A percentile compares a stretch with the other conserved stretches of the same genome.
Evolutionary conservation across 331 rosid genomes (phyloP).

Genomic region (Erythrophleum ivorense): DNA sequence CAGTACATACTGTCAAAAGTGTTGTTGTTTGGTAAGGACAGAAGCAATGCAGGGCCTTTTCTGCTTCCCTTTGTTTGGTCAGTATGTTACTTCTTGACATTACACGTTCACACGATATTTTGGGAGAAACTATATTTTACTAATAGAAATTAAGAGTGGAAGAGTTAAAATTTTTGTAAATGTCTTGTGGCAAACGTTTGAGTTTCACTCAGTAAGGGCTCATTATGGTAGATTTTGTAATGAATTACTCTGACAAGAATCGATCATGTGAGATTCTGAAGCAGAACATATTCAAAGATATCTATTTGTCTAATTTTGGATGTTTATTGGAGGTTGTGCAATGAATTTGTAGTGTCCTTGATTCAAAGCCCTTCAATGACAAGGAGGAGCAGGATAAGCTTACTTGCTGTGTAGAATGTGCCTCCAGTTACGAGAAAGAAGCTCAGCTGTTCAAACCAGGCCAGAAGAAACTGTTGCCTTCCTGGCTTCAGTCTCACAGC

Average conservation of each 20-base stretch:
- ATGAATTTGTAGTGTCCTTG: slow-evolving; percentile 56
- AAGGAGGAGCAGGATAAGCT: slow-evolving; percentile 57
- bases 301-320: slow-evolving; percentile 2
- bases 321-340: slow-evolving; percentile 26
- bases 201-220: too few relatives aligned
- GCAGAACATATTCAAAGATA: not conserved
- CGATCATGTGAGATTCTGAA: not conserved
- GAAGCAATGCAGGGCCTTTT: slow-evolving; percentile 49
- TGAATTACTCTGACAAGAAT: not conserved
- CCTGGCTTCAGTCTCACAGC: slow-evolving; percentile 80
- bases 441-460: slow-evolving; percentile 58
- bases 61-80: slow-evolving; percentile 58
- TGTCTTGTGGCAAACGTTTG: not conserved
- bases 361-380: slow-evolving; percentile 56
- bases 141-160: not conserved
- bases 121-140: slow-evolving; percentile 24
- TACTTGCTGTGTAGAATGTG: slow-evolving; percentile 75
- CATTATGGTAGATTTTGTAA: not conserved
- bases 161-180: not conserved
- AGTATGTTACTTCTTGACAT: slow-evolving; percentile 37
- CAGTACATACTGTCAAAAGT: slow-evolving; percentile 39
- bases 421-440: slow-evolving; percentile 73
- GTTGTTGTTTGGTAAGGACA: slow-evolving; percentile 53
- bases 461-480: slow-evolving; percentile 68
- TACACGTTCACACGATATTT: slow-evolving; percentile 32